phyloP scores from a whole-genome alignment of 768 basidiomycete species.

The Hemileccinum impolitum region DNA sequence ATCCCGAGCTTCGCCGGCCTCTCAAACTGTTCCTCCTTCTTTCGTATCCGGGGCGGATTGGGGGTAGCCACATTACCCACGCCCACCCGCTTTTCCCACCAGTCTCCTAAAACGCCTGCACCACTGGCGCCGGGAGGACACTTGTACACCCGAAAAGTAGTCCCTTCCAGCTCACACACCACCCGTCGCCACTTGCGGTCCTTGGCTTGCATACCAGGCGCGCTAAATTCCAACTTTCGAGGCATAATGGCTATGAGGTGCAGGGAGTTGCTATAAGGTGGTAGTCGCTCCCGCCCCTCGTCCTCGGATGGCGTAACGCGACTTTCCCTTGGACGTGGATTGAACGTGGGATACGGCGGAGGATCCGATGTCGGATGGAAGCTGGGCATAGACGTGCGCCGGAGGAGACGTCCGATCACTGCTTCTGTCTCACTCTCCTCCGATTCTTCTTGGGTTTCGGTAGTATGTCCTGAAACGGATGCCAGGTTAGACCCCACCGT shows the following conservation, averaged over 20 bases:
- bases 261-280: constrained; percentile 76
- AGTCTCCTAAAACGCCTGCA: constrained; percentile 57
- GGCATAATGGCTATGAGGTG: constrained; percentile 80
- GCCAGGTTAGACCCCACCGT: constrained; percentile 5
- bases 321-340: constrained; percentile 24
- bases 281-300: constrained; percentile 80
- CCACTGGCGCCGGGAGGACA: constrained; percentile 41
- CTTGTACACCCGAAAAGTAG: constrained; percentile 76
- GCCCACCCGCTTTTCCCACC: constrained; percentile 79
- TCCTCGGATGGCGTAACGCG: constrained; percentile 55
- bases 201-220: constrained; percentile 80
- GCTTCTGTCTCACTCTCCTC: constrained; percentile 23
- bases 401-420: constrained; percentile 42
- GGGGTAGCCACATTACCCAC: constrained; percentile 54
- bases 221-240: constrained; percentile 89
- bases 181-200: constrained; percentile 92
- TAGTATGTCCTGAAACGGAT: constrained; percentile 12
- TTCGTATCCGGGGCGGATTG: constrained; percentile 24
- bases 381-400: constrained; percentile 70
- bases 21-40: constrained; percentile 26
- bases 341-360: constrained; percentile 64
- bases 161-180: constrained; percentile 89
- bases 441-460: constrained; percentile 12
- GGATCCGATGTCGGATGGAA: constrained; percentile 57
- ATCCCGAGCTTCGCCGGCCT: constrained; percentile 23